phyloP scores from a whole-genome alignment of 768 basidiomycete species.

The Russula sp. region DNA sequence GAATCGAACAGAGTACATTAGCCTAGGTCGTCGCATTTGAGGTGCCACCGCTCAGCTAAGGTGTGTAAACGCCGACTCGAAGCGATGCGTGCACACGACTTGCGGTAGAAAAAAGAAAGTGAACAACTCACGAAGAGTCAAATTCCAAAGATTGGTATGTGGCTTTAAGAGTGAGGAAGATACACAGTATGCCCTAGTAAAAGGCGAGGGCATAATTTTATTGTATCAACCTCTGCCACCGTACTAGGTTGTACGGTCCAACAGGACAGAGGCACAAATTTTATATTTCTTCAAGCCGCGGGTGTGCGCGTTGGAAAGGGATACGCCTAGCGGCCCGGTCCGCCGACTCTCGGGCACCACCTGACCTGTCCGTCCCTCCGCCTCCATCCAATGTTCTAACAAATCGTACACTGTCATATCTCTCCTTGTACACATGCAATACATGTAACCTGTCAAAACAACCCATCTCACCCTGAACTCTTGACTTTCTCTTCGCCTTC shows the following conservation, averaged over 20 bases:
- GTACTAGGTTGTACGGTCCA: neutral
- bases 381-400: no score
- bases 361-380: no score
- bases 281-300: slow-evolving; percentile 11
- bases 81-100: no score
- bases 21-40: slow-evolving; percentile 10
- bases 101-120: neutral
- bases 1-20: neutral
- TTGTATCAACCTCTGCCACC: slow-evolving; percentile 16
- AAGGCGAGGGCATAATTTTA: slow-evolving; percentile 54
- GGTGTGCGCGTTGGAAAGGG: neutral
- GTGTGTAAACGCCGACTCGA: neutral
- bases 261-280: neutral
- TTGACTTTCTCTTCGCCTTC: neutral
- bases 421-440: neutral
- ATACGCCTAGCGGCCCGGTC: neutral
- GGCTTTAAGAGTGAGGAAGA: slow-evolving; percentile 24
- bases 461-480: neutral
- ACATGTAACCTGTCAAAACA: neutral
- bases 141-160: slow-evolving; percentile 17
- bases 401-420: no score
- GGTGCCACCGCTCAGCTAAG: neutral
- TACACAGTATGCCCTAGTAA: slow-evolving; percentile 62
- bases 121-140: slow-evolving; percentile 19
- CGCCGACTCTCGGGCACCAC: no score